phyloP scores from a whole-genome alignment of 225 moss, liverwort and hornwort genomes.

The Marchantia paleacea region DNA sequence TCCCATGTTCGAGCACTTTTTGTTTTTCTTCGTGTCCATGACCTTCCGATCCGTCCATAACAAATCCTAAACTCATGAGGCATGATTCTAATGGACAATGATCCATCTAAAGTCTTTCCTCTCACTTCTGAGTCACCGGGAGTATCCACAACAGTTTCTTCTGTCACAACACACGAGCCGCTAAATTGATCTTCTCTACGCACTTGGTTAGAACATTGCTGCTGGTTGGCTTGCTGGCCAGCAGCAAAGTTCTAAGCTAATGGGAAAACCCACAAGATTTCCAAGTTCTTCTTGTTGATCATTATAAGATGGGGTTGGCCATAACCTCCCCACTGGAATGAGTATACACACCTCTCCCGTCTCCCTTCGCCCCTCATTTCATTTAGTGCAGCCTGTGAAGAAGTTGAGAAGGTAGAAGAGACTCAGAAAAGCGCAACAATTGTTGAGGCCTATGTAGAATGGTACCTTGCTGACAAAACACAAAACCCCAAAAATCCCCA shows the following conservation, averaged over 20 bases:
- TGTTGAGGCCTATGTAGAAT: not conserved
- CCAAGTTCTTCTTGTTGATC: no score
- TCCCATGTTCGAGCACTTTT: slow-evolving; percentile 4
- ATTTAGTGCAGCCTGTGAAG: not conserved
- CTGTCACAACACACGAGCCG: not conserved
- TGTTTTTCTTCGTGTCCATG: slow-evolving; percentile 1
- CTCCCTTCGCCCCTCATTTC: not conserved
- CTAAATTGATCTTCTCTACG: not conserved
- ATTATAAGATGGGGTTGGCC: no score
- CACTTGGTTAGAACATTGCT: not conserved
- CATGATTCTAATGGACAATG: not conserved
- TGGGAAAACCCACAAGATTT: no score
- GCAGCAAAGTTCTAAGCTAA: no score
- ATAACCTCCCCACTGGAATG: no score
- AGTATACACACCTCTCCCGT: no score
- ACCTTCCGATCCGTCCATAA: not conserved
- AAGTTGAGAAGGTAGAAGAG: not conserved
- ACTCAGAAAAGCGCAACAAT: not conserved
- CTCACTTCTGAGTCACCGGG: not conserved
- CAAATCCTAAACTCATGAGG: no score
- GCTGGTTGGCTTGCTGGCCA: no score
- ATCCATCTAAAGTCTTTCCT: not conserved
- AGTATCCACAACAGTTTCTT: not conserved
- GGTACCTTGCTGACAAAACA: not conserved
- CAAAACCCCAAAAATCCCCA: not conserved